Percentiles rank a stretch among this genome's conserved stretches.
Conservation (phyloP, 495 filamentous ascomycete species). For the Poronia punctata region DNA sequence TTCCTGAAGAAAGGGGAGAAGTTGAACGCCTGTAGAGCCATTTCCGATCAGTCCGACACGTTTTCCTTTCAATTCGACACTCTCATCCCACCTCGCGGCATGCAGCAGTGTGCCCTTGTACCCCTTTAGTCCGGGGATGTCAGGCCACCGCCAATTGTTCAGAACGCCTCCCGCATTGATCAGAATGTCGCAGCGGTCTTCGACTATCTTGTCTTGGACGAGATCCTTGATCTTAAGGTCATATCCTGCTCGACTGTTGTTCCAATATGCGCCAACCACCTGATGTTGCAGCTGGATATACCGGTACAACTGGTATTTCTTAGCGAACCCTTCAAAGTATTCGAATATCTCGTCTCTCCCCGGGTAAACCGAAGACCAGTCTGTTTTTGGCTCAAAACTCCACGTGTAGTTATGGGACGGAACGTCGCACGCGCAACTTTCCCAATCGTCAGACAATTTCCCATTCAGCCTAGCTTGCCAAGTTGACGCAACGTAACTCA, state of each 20-base stretch:
- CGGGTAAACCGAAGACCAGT: slow-evolving; percentile 35
- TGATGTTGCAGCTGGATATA: slow-evolving; percentile 26
- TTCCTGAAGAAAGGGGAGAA: slow-evolving; percentile 43
- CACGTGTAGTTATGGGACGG: slow-evolving; percentile 32
- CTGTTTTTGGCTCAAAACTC: slow-evolving; percentile 34
- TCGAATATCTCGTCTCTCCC: slow-evolving; percentile 22
- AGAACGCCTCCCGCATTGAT: slow-evolving; percentile 20
- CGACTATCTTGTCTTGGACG: slow-evolving; percentile 12
- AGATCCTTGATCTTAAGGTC: slow-evolving; percentile 25
- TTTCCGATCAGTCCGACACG: slow-evolving; percentile 33
- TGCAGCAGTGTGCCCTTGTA: slow-evolving; percentile 44
- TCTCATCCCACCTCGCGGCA: slow-evolving; percentile 44
- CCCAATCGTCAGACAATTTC: neutral
- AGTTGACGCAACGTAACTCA: slow-evolving; percentile 17
- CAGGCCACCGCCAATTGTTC: slow-evolving; percentile 42
- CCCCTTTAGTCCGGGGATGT: slow-evolving; percentile 33
- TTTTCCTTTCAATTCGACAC: slow-evolving; percentile 39
- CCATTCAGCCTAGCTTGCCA: neutral
- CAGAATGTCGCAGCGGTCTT: slow-evolving; percentile 18
- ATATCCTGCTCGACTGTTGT: slow-evolving; percentile 17
- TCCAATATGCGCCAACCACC: slow-evolving; percentile 27
- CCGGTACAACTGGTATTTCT: slow-evolving; percentile 26
- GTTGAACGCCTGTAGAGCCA: slow-evolving; percentile 41
- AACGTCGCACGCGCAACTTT: slow-evolving; percentile 16
- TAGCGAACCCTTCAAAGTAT: slow-evolving; percentile 29